Evolutionary conservation across 306 rosid species (phyloP), one percentile per base, ranked within the genome.

Genomic region (Astragalus membranaceus): DNA sequence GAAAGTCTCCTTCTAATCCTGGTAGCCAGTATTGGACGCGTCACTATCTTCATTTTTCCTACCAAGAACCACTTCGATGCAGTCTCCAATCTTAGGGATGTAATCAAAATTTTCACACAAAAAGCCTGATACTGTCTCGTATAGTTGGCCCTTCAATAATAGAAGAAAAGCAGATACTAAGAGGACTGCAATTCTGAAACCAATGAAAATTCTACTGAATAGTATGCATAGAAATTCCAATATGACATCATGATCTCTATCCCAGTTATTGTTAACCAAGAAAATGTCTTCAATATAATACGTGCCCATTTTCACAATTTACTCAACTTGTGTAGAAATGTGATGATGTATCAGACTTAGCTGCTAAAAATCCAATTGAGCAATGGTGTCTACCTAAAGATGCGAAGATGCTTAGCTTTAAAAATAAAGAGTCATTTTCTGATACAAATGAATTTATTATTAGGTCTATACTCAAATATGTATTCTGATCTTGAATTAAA

Each of bases 61-160:
- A 75, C 88, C 96, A 47, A 93, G 92, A 72, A 85, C 86, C 54
- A 93, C 88, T 83, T 93, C 91, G 69, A 90, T 84, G 73, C 77
- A 78, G 82, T 93, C 94, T 17, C 94, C 94, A 5, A 90, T 88
- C 81, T 88, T 86, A 10, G 94, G 97, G 69, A 90, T 88, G 67
- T 90, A 90, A 71, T 96, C 98, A 84, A 92, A 90, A 53, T 88
- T 85, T 83, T 86, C 97, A 15, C 98, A 93, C 48, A 90, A 88
- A 76, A 93, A 93, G 61, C 97, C 98, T 0, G 94, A 93, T 36
- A 90, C 96, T 10, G 97, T 90, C 83, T 93, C 98, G 43, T 93
- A 93, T 81, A 85, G 98, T 71, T 88, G 92, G 79, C 90, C 96
- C 96, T 93, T 84, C 53, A 61, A 69, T 43, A 55, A 51, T 5